Percentiles rank a stretch among this genome's conserved stretches.
Conservation (phyloP, 176 grass and related monocot species). For the Ensete ventricosum region DNA sequence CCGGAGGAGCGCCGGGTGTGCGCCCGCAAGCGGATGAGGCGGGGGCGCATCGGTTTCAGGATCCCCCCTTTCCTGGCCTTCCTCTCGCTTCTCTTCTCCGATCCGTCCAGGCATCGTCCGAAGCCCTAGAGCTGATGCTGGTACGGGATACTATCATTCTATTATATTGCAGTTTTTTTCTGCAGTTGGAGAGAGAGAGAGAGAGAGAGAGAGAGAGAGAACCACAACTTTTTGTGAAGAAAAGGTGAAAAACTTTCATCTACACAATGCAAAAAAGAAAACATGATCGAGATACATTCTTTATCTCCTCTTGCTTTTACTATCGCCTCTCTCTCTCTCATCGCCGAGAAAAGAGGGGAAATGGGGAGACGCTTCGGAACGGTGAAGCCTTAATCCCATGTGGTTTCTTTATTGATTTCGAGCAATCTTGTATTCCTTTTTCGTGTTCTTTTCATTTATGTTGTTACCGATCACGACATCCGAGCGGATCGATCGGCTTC, state of each 20-base stretch:
- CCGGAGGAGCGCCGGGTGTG: conserved; percentile 36
- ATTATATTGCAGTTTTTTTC: too few relatives aligned
- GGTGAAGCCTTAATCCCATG: background rate
- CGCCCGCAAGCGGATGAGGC: conserved; percentile 21
- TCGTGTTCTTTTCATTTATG: background rate
- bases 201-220: too few relatives aligned
- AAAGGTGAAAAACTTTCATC: too few relatives aligned
- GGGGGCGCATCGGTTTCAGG: background rate
- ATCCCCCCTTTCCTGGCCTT: too few relatives aligned
- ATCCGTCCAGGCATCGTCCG: too few relatives aligned
- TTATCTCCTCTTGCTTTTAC: background rate
- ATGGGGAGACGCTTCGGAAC: background rate
- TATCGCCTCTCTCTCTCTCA: background rate
- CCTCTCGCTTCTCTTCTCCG: too few relatives aligned
- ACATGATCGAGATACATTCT: too few relatives aligned
- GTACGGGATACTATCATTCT: too few relatives aligned
- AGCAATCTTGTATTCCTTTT: background rate
- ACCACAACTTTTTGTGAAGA: too few relatives aligned
- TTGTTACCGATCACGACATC: background rate
- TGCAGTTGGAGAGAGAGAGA: too few relatives aligned
- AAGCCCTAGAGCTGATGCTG: too few relatives aligned
- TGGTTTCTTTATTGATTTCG: background rate
- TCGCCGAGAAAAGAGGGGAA: conserved; percentile 2
- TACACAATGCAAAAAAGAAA: too few relatives aligned
- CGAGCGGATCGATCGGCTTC: background rate